Base-by-base conservation (phyloP, 2,329 filamentous ascomycete species). In the Ramularia endophylla region DNA sequence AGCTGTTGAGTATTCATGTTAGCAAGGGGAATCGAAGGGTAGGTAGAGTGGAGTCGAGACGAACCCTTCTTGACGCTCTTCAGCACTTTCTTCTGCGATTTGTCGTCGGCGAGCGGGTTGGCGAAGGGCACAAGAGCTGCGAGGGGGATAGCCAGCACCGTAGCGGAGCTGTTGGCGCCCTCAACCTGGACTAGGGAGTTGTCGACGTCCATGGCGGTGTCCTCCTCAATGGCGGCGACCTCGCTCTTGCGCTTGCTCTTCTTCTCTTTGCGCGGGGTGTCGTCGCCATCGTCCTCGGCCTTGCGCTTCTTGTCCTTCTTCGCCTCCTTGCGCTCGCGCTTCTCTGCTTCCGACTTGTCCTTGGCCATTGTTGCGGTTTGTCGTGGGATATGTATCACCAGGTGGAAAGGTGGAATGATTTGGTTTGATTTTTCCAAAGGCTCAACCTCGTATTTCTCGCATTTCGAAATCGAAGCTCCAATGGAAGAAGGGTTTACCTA, bases 51-150 rank as follows among this genome's bases (percentile, higher is more conserved):
- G 6, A 12, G 20, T 13, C 16, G 16, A 38, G 15, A 63, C 65
- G 19, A 62, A 73, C 76, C 76, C 60, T 80, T 79, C 67, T 78
- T 77, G 28, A 82, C 73, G 11, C 70, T 70, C 66, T 82, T 83
- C 39, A 83, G 67, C 36, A 86, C 75, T 60, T 80, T 79, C 67
- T 80, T 79, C 46, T 74, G 68, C 45, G 69, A 75, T 75, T 94
- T 92, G 49, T 87, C 86, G 50, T 88, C 81, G 19, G 83, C 83
- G 46, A 94, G 70, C 25, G 87, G 86, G 55, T 84, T 75, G 43
- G 89, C 87, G 61, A 95, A 92, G 20, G 88, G 85, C 41, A 94
- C 86, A 35, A 94, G 71, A 44, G 82, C 80, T 55, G 64, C 66
- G 44, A 57, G 54, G 41, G 47, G 65, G n/a, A 55, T 61, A 48